Percentiles rank a stretch among this genome's conserved stretches.
These are phyloP conservation scores for Sequoia sempervirens DNA, from an alignment of 75 land plant genomes.

Conservation along the genomic window DNA sequence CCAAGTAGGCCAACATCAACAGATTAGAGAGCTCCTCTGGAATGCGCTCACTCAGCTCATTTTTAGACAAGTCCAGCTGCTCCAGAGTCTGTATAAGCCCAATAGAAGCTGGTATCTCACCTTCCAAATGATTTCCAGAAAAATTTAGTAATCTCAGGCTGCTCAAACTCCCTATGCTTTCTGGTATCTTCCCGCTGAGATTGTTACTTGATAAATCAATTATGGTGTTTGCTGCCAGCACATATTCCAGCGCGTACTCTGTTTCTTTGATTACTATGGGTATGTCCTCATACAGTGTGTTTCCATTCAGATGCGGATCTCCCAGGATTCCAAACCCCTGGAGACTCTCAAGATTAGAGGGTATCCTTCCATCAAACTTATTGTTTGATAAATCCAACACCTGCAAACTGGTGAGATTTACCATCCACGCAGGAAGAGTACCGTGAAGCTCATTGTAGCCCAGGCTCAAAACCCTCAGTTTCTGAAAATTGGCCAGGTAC, in stretches of 20 bases:
- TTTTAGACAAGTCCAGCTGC: not conserved
- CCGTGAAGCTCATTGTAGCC: no score
- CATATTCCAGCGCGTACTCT: not conserved
- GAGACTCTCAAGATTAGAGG: slow-evolving; percentile 33
- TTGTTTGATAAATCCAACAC: no score
- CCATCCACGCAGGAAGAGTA: slow-evolving; percentile 15
- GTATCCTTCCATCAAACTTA: slow-evolving; percentile 20
- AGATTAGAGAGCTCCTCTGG: not conserved
- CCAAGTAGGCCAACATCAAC: not conserved
- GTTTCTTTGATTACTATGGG: no score
- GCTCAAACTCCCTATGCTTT: no score
- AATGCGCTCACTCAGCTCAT: no score
- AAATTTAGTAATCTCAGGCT: no score
- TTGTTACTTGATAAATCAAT: not conserved
- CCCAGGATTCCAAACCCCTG: slow-evolving; percentile 23
- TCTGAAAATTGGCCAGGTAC: no score
- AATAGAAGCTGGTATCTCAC: not conserved
- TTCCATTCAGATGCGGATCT: not conserved
- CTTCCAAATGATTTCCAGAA: not conserved
- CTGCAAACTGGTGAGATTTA: slow-evolving; percentile 30
- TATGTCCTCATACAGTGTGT: not conserved
- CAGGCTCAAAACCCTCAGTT: no score
- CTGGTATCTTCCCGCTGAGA: not conserved
- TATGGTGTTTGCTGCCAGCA: not conserved
- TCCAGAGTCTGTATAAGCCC: not conserved